Evolutionary conservation across 768 basidiomycete species (phyloP).

Genomic region (Podaxis sp.): DNA sequence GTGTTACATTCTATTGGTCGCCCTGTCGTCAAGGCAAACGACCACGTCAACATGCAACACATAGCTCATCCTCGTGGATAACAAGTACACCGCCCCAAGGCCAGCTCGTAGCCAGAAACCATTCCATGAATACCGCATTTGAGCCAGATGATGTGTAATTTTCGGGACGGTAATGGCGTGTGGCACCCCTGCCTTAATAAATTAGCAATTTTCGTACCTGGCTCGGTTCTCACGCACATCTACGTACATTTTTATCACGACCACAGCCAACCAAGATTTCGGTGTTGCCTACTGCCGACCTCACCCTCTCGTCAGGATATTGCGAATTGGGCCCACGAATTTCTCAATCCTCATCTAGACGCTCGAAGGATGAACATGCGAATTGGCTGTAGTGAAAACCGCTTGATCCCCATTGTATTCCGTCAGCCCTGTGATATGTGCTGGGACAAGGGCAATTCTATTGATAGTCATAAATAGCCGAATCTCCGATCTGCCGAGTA

Average conservation of each 20-base stretch:
- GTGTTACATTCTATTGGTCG: not conserved
- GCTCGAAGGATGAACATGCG: not conserved
- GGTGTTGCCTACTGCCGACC: not conserved
- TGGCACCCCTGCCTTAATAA: not conserved
- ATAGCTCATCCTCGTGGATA: not conserved
- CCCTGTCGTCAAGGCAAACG: conserved; percentile 2
- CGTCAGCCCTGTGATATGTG: not conserved
- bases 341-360: not conserved
- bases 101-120: not conserved
- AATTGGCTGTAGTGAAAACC: not conserved
- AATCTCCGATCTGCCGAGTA: conserved; percentile 10
- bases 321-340: not conserved
- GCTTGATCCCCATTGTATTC: not conserved
- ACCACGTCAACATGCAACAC: not conserved
- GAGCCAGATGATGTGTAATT: not conserved
- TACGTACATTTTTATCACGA: not conserved
- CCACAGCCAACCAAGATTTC: not conserved
- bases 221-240: not conserved
- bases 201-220: not conserved
- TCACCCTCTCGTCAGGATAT: too few species aligned
- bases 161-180: too few species aligned
- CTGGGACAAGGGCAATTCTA: not conserved
- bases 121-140: not conserved
- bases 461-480: conserved; percentile 2
- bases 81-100: not conserved